Evolutionary conservation across 73 alveolate genomes (phyloP), one percentile per base, ranked within the genome.

Genomic region (Uronychia setigera): DNA sequence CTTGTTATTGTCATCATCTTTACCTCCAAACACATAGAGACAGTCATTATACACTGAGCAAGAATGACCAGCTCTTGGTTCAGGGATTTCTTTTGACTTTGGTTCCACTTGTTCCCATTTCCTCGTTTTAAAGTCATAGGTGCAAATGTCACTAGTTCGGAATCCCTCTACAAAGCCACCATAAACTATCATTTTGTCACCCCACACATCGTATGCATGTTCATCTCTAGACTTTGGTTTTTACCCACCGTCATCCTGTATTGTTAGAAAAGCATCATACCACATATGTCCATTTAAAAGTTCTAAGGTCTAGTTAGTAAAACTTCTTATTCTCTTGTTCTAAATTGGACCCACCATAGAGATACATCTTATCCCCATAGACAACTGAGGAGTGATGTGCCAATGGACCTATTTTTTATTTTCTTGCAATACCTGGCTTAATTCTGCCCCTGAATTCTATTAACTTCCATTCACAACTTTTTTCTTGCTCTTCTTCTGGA

Each of bases 41-140:
- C 75, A 59, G 84, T 83, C 87, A 29, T 93, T 82, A 77, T 76
- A 83, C 25, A 93, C 82, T n/a, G 96, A 83, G 27, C 99, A 97
- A 79, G 98, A 87, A 81, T 98, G 99, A 29, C 99, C 98, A 86
- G 97, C 93, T 85, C 99, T 91, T 32, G 99, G 97, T 0, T 29
- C 67, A 57, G 95, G 95, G 31, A 26, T 27, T 0, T 14, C 59
- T 30, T 67, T 30, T 13, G 79, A 67, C 5, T 67, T 28, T 5
- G 32, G 34, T 5, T 5, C 79, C 30, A 88, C 27, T 26, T 30
- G 79, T 29, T 85, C 87, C 99, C 98, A 96, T 78, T 90, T 93
- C 75, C 81, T 79, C 58, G 88, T 95, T 60, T 57, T 35, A 76
- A 96, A 90, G 58, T 87, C 79, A 79, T 86, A 92, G 35, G 81